These are phyloP conservation scores for Murraya koenigii DNA, from an alignment of 345 rosid species.

Conservation along the genomic window DNA sequence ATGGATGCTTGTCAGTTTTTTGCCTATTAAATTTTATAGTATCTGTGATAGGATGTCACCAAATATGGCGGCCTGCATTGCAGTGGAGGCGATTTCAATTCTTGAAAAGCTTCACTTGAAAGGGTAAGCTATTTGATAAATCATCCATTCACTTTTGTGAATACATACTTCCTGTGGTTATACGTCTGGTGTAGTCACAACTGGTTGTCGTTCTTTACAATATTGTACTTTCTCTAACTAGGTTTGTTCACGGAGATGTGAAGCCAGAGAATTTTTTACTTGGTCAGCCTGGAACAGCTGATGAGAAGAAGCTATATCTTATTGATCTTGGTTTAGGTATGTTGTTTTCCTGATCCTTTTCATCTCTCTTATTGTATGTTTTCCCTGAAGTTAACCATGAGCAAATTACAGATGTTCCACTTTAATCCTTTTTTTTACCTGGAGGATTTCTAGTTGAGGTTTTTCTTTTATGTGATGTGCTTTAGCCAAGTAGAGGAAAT, in stretches of 20 bases:
- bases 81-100: slow-evolving; percentile 92
- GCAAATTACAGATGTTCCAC: background rate
- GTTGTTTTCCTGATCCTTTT: slow-evolving; percentile 12
- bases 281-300: slow-evolving; percentile 83
- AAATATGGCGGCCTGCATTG: slow-evolving; percentile 89
- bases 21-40: slow-evolving; percentile 20
- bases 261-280: slow-evolving; percentile 92
- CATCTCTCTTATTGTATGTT: background rate
- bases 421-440: background rate
- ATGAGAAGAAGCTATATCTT: slow-evolving; percentile 82
- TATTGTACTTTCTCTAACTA: slow-evolving; percentile 28
- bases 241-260: slow-evolving; percentile 96
- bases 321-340: slow-evolving; percentile 94
- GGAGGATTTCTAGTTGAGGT: background rate
- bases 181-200: background rate
- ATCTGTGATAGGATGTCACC: slow-evolving; percentile 66
- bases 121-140: slow-evolving; percentile 49
- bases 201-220: slow-evolving; percentile 14
- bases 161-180: background rate
- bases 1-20: slow-evolving; percentile 7
- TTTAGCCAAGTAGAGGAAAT: background rate
- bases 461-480: slow-evolving; percentile 11
- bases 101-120: slow-evolving; percentile 79
- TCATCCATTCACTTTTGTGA: slow-evolving; percentile 3
- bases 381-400: background rate